Percentiles rank a stretch among this genome's conserved stretches.
Conservation (phyloP, 2,329 filamentous ascomycete species). For the Ascochyta rabiei region DNA sequence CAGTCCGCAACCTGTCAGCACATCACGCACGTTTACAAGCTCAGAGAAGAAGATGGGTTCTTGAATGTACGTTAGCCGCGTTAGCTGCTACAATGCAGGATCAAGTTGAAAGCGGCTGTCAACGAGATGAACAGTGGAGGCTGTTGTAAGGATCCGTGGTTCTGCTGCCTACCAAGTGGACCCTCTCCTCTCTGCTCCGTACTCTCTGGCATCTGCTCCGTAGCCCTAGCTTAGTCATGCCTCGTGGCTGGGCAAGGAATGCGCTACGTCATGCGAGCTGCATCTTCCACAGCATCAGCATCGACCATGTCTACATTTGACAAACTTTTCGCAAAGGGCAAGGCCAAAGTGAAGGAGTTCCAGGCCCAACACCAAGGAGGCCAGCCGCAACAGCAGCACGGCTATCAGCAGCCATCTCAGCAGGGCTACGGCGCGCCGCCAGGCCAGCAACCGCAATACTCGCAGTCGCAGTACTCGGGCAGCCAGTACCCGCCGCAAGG, state of each 20-base stretch:
- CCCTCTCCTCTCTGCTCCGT: too few relatives aligned
- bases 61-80: too few relatives aligned
- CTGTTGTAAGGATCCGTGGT: too few relatives aligned
- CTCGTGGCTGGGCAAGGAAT: constrained; percentile 1
- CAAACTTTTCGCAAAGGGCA: constrained; percentile 46
- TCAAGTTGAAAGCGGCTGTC: too few relatives aligned
- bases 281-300: constrained; percentile 9
- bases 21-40: not conserved
- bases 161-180: too few relatives aligned
- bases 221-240: constrained; percentile 6
- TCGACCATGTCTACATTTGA: constrained; percentile 40
- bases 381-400: constrained; percentile 30
- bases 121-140: too few relatives aligned
- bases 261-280: constrained; percentile 9
- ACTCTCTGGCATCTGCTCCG: too few relatives aligned
- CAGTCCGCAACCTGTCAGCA: constrained; percentile 4
- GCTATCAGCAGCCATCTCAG: constrained; percentile 18
- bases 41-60: too few relatives aligned
- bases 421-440: constrained; percentile 17
- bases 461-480: constrained; percentile 26
- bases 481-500: constrained; percentile 28
- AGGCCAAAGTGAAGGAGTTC: constrained; percentile 46
- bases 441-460: constrained; percentile 21
- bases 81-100: too few relatives aligned
- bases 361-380: constrained; percentile 27